These are phyloP conservation scores for Penicillium tannophilum DNA, from an alignment of 495 filamentous ascomycete species.

Conservation along the genomic window DNA sequence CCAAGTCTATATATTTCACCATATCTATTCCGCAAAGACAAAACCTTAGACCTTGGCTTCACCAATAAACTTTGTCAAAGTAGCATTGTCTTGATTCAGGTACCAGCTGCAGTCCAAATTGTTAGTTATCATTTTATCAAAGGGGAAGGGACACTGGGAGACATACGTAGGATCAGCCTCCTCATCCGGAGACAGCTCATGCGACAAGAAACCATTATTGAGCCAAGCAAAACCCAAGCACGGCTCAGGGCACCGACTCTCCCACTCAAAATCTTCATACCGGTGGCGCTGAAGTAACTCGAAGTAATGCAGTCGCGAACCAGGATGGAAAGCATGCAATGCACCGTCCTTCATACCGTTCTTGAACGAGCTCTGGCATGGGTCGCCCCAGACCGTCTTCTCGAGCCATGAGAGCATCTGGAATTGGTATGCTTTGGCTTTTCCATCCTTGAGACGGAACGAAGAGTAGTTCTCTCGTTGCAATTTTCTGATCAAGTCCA, in stretches of 20 bases:
- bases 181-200: background rate
- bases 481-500: constrained; percentile 1
- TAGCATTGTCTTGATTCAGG: background rate
- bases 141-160: background rate
- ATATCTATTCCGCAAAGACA: too few relatives aligned
- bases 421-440: constrained; percentile 1
- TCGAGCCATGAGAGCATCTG: constrained; percentile 3
- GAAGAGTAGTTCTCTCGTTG: background rate
- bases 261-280: background rate
- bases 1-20: too few relatives aligned
- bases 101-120: background rate
- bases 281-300: background rate
- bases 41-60: background rate
- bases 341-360: background rate
- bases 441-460: background rate
- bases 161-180: constrained; percentile 2
- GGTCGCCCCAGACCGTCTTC: constrained; percentile 1
- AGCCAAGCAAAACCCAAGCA: background rate
- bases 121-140: background rate
- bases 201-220: background rate
- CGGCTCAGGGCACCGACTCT: background rate
- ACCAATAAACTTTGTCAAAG: background rate
- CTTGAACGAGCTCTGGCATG: constrained; percentile 7
- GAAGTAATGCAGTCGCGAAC: constrained; percentile 4
- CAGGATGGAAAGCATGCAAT: constrained; percentile 3